Conservation (phyloP, 345 rosid species). For the Pugionium dolabratum region DNA sequence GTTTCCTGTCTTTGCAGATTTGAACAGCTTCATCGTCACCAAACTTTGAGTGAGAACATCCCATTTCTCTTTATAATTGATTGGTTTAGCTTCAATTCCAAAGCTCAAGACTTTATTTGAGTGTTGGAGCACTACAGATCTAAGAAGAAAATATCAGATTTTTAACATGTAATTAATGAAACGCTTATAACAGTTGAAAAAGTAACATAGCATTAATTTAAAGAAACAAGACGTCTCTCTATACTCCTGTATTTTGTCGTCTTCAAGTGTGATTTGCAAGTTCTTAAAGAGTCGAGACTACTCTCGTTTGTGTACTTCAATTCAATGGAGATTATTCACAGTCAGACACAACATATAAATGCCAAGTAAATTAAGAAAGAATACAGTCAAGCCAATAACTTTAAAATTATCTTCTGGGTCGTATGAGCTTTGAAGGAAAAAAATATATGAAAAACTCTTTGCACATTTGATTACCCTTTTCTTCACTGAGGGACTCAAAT, state of each 20-base stretch:
- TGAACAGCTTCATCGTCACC: conserved; percentile 85
- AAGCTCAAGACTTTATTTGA: conserved; percentile 10
- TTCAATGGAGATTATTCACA: too few relatives aligned
- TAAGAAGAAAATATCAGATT: conserved; percentile 22
- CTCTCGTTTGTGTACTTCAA: too few relatives aligned
- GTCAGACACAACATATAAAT: too few relatives aligned
- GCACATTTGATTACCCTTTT: conserved; percentile 16
- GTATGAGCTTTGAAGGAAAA: too few relatives aligned
- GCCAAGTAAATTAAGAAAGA: too few relatives aligned
- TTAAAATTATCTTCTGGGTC: too few relatives aligned
- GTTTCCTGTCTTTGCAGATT: conserved; percentile 82
- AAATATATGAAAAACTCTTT: neutral
- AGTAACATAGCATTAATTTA: neutral
- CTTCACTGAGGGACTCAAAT: conserved; percentile 35
- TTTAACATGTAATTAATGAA: neutral
- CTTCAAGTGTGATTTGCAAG: too few relatives aligned
- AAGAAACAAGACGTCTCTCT: too few relatives aligned
- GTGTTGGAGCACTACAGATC: conserved; percentile 27
- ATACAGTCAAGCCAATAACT: too few relatives aligned
- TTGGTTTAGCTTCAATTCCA: conserved; percentile 42
- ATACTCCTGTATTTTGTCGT: too few relatives aligned
- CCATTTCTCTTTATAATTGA: conserved; percentile 51
- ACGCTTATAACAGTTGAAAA: conserved; percentile 22
- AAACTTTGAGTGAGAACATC: conserved; percentile 84
- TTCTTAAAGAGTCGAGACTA: too few relatives aligned